Evolutionary conservation across 345 rosid genomes (phyloP).

Genomic region (Linum lewisii): DNA sequence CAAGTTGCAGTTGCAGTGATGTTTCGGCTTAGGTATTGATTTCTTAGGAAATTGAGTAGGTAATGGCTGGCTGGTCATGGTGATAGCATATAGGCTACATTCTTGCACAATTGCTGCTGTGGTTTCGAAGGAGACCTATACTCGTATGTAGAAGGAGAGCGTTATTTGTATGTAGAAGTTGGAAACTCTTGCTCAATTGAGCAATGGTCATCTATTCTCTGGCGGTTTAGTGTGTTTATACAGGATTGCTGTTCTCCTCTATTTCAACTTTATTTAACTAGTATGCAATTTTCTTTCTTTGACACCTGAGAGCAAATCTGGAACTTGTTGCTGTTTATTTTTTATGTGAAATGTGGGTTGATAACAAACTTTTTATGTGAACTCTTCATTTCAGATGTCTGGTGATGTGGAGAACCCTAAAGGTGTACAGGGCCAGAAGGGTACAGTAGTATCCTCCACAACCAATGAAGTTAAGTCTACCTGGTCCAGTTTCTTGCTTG

Average conservation of each 20-base stretch:
- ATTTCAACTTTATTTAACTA: background rate
- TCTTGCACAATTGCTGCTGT: too few species aligned
- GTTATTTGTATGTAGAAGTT: background rate
- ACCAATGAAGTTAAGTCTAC: conserved; percentile 15
- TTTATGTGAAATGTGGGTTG: too few species aligned
- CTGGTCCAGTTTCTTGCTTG: conserved; percentile 39
- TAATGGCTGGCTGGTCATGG: too few species aligned
- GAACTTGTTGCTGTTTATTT: background rate
- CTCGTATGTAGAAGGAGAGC: too few species aligned
- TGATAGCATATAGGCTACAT: too few species aligned
- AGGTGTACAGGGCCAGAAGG: conserved; percentile 17
- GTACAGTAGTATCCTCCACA: conserved; percentile 11
- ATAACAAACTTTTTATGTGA: background rate
- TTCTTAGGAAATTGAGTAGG: too few species aligned
- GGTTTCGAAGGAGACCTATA: background rate
- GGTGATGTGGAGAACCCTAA: conserved; percentile 37
- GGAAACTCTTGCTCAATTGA: background rate
- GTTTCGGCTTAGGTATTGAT: too few species aligned
- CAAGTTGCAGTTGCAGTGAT: too few species aligned
- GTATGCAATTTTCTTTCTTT: background rate
- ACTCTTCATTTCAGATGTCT: conserved; percentile 11
- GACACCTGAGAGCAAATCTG: too few species aligned
- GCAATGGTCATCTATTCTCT: background rate
- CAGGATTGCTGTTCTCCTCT: background rate
- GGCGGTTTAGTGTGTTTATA: background rate